A percentile compares a stretch with the other conserved stretches of the same genome.
Conservation (phyloP, 2,329 filamentous ascomycete species). For the Phialocephala sp. region DNA sequence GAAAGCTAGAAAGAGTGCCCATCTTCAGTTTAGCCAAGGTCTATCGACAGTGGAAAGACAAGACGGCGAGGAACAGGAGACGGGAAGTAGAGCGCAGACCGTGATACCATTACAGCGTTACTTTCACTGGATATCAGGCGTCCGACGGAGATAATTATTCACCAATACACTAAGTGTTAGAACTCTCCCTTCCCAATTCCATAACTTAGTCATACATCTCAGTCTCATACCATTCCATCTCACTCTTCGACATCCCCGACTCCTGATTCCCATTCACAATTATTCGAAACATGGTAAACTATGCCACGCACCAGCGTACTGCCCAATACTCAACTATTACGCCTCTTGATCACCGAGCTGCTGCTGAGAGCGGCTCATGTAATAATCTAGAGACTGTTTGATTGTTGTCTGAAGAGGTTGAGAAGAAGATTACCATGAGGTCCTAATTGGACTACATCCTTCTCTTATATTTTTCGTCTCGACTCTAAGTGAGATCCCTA, state of each 20-base stretch:
- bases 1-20: no score
- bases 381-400: conserved; percentile 42
- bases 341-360: conserved; percentile 13
- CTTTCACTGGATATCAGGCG: background rate
- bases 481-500: no score
- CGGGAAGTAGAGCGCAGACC: background rate
- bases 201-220: background rate
- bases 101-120: background rate
- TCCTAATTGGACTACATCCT: conserved; percentile 53
- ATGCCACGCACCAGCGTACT: conserved; percentile 27
- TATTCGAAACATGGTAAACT: conserved; percentile 25
- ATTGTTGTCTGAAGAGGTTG: background rate
- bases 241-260: background rate
- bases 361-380: conserved; percentile 48
- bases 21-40: no score
- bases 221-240: background rate
- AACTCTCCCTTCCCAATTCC: background rate
- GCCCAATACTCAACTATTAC: conserved; percentile 18
- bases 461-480: no score
- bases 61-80: no score
- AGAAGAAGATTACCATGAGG: conserved; percentile 40
- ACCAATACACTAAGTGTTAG: background rate
- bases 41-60: no score
- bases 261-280: conserved; percentile 22
- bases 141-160: background rate